These are phyloP conservation scores for Ustilago lituana DNA, from an alignment of 1,284 basidiomycete genomes.

Conservation along the genomic window DNA sequence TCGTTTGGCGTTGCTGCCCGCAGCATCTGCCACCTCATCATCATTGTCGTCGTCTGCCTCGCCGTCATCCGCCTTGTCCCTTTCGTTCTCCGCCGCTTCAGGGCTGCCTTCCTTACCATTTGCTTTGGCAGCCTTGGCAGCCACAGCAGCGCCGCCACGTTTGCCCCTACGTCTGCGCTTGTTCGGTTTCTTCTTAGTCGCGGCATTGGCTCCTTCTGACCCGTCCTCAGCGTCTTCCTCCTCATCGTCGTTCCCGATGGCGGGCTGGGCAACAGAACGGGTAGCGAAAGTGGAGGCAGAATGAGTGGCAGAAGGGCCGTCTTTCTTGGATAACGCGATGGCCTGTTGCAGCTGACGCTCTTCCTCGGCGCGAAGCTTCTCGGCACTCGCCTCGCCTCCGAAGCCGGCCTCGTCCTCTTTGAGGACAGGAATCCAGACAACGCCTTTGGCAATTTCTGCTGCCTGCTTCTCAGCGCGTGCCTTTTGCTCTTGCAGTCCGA, in stretches of 20 bases:
- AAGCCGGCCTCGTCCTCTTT: conserved; percentile 53
- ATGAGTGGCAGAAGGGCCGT: not conserved
- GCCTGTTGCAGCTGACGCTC: conserved; percentile 35
- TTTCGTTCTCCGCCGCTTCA: conserved; percentile 56
- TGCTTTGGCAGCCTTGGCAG: conserved; percentile 71
- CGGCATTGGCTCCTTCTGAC: conserved; percentile 11
- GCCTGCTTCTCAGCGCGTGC: conserved; percentile 33
- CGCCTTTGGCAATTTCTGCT: conserved; percentile 51
- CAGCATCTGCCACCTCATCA: conserved; percentile 1
- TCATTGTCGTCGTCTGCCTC: conserved; percentile 19
- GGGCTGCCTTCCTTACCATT: conserved; percentile 70
- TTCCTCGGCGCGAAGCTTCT: conserved; percentile 34
- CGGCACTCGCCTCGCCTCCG: conserved; percentile 11
- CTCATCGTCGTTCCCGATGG: conserved; percentile 15
- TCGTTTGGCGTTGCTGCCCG: not conserved
- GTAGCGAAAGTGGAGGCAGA: not conserved
- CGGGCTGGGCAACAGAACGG: not conserved
- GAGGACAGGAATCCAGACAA: conserved; percentile 52
- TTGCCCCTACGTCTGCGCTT: conserved; percentile 62
- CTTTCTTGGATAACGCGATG: conserved; percentile 28
- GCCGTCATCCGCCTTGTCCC: conserved; percentile 68
- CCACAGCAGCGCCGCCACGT: conserved; percentile 56
- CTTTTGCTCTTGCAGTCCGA: conserved; percentile 53
- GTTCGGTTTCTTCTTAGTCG: conserved; percentile 43
- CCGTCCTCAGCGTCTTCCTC: conserved; percentile 32